These are phyloP conservation scores for Platanthera zijinensis DNA, from an alignment of 106 monocot genomes.

Conservation along the genomic window DNA sequence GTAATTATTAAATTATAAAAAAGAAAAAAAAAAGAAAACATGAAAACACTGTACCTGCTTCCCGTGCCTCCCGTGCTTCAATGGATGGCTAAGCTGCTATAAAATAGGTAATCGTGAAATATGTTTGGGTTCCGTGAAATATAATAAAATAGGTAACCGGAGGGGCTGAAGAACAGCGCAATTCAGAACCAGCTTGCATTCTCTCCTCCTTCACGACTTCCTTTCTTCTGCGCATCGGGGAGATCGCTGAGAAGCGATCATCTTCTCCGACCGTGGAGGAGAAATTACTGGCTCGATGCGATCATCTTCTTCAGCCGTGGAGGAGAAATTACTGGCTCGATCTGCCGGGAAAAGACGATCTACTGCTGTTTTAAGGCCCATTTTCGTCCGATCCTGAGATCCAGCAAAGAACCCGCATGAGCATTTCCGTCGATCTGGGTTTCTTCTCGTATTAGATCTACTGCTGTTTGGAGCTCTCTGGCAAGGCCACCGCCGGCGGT, in stretches of 20 bases:
- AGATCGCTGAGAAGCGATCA: neutral
- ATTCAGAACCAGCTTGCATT: neutral
- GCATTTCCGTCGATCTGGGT: slow-evolving; percentile 65
- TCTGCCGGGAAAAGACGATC: neutral
- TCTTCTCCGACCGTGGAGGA: neutral
- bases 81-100: neutral
- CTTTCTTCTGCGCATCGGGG: neutral
- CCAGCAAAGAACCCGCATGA: slow-evolving; percentile 57
- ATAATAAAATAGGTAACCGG: neutral
- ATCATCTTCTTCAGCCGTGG: too few species aligned
- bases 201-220: neutral
- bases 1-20: too few species aligned
- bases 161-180: neutral
- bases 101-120: too few species aligned
- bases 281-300: too few species aligned
- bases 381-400: neutral
- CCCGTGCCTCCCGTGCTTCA: too few species aligned
- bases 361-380: neutral
- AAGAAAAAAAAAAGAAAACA: too few species aligned
- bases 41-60: too few species aligned
- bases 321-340: too few species aligned
- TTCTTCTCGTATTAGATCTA: slow-evolving; percentile 54
- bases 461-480: slow-evolving; percentile 4
- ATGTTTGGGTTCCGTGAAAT: too few species aligned
- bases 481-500: too few species aligned